Evolutionary conservation across 768 basidiomycete species (phyloP), one percentile per base, ranked within the genome.

Genomic region (Xerocomellus dryophilus): DNA sequence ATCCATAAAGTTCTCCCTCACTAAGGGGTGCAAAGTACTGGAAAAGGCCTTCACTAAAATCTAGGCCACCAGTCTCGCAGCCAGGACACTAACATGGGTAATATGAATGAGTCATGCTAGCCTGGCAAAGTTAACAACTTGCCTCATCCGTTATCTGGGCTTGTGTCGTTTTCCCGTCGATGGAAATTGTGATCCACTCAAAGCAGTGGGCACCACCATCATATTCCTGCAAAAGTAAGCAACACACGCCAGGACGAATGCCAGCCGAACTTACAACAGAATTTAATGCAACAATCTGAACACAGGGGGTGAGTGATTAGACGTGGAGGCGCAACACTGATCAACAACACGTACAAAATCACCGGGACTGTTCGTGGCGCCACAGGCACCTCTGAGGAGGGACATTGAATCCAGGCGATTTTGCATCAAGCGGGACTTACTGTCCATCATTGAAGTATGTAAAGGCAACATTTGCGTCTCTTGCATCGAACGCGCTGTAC

Each of bases 21-120:
- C 41, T 47, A 12, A 66, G 43, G 20, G 67, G 55, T 1, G 67
- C 78, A 50, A 81, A 76, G 60, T 62, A 66, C 4, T 63, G 5
- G 60, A 81, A 82, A n/a, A 84, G 74, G 15, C 71, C 73, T 2
- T 64, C 58, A 7, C 76, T 77, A 18, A 81, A 59, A 62, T 83
- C 82, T 18, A 84, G 72, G 40, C 72, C 76, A 35, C 72, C 73
- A 3, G 35, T 44, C 0, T 62, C 49, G 66, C 81, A 81, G 5
- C 65, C 65, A 21, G 56, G 55, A 60, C 79, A 80, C 78, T 78
- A 29, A 4, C 7, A 18, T 14, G 43, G 9, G 39, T 29, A n/a
- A 25, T 18, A 50, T 38, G 29, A 47, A 21, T 48, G 36, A 54
- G 21, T 46, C 9, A 17, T 39, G 32, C 14, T 27, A 42, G 20